Evolutionary conservation across 441 rosid genomes (phyloP).

Genomic region (Euphorbia celastroides): DNA sequence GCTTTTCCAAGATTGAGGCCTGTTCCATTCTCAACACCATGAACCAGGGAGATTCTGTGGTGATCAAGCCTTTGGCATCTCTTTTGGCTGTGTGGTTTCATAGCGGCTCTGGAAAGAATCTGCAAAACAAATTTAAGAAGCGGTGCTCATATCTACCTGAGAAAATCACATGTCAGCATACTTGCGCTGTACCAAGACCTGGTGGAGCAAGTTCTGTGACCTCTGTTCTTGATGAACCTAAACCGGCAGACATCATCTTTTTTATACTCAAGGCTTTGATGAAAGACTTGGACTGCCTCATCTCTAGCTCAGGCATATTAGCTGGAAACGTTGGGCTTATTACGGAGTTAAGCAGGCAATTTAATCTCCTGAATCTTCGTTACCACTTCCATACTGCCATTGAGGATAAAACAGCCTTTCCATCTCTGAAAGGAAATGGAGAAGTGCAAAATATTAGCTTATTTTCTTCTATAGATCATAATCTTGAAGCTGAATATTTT

Average conservation of each 20-base stretch:
- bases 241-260: constrained; percentile 71
- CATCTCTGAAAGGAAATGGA: constrained; percentile 75
- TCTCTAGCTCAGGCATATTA: constrained; percentile 50
- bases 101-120: constrained; percentile 42
- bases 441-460: constrained; percentile 51
- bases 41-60: constrained; percentile 29
- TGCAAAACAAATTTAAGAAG: constrained; percentile 42
- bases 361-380: constrained; percentile 45
- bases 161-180: constrained; percentile 20
- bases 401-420: constrained; percentile 87
- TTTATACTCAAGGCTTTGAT: constrained; percentile 83
- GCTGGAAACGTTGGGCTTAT: constrained; percentile 46
- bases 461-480: constrained; percentile 72
- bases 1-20: constrained; percentile 53
- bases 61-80: constrained; percentile 36
- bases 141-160: constrained; percentile 36
- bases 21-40: constrained; percentile 42
- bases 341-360: constrained; percentile 49
- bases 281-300: constrained; percentile 69
- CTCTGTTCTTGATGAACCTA: constrained; percentile 30
- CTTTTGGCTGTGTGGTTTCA: constrained; percentile 62
- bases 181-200: constrained; percentile 23
- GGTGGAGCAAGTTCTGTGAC: constrained; percentile 31
- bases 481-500: constrained; percentile 49
- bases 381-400: constrained; percentile 66